phyloP scores from a whole-genome alignment of 1,139 yeast species.

The Groenewaldozyma sp. region DNA sequence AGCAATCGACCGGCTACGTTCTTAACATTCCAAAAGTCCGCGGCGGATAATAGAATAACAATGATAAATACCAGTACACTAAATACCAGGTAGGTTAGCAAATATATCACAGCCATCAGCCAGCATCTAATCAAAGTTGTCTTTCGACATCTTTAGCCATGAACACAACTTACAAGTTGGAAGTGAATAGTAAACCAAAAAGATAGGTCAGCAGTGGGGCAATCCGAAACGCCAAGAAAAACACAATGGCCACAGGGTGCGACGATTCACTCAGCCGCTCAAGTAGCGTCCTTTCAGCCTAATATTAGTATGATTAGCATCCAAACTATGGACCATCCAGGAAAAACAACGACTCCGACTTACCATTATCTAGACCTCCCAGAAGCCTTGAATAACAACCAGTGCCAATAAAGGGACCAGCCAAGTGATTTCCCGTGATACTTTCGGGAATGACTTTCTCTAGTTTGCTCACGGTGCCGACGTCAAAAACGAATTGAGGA shows the following conservation, averaged over 20 bases:
- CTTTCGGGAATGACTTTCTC: too few species aligned
- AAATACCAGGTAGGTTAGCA: not conserved
- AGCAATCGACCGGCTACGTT: conserved; percentile 82
- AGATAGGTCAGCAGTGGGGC: conserved; percentile 54
- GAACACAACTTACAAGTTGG: conserved; percentile 37
- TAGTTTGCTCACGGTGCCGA: too few species aligned
- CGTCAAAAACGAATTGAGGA: too few species aligned
- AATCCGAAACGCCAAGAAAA: conserved; percentile 53
- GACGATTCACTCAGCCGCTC: conserved; percentile 51
- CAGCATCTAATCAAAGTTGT: not conserved
- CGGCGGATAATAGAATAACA: conserved; percentile 64
- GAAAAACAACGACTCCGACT: too few species aligned
- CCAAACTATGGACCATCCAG: too few species aligned
- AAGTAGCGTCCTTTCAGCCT: conserved; percentile 19
- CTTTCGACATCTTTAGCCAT: not conserved
- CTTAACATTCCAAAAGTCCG: conserved; percentile 91
- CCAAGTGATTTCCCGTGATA: too few species aligned
- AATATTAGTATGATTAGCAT: too few species aligned
- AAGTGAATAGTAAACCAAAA: conserved; percentile 60
- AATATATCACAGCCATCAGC: not conserved
- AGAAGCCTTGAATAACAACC: too few species aligned
- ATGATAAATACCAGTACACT: conserved; percentile 67
- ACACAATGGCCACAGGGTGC: conserved; percentile 70
- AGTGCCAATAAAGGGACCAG: too few species aligned
- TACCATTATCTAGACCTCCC: too few species aligned